A percentile compares a stretch with the other conserved stretches of the same genome.
Conservation (phyloP, 441 rosid species). For the Jatropha podagrica region DNA sequence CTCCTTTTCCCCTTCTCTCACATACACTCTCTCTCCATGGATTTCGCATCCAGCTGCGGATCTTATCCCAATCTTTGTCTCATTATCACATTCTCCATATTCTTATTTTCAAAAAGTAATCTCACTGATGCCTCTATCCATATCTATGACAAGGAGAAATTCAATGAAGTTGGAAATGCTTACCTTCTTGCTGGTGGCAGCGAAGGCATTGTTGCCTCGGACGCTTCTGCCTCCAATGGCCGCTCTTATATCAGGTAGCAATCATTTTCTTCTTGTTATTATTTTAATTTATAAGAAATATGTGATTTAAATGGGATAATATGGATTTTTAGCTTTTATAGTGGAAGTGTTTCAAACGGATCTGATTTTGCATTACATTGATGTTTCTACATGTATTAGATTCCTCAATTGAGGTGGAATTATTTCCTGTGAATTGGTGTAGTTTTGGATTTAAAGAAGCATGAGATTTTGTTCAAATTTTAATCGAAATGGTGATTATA, state of each 20-base stretch:
- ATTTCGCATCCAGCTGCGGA: slow-evolving; percentile 25
- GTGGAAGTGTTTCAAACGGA: background rate
- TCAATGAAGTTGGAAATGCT: slow-evolving; percentile 77
- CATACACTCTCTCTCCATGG: slow-evolving; percentile 38
- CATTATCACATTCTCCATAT: slow-evolving; percentile 21
- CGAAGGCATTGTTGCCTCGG: slow-evolving; percentile 68
- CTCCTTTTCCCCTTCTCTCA: slow-evolving; percentile 20
- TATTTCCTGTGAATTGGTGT: background rate
- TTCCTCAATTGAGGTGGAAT: background rate
- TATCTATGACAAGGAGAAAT: slow-evolving; percentile 53
- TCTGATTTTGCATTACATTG: background rate
- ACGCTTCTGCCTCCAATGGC: slow-evolving; percentile 25
- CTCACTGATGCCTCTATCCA: slow-evolving; percentile 55
- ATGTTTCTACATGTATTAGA: background rate
- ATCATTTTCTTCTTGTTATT: background rate
- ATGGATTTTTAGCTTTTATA: background rate
- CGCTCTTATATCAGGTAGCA: slow-evolving; percentile 61
- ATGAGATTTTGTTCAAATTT: background rate
- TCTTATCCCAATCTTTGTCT: background rate
- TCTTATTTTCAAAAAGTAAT: slow-evolving; percentile 10
- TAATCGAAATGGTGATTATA: background rate
- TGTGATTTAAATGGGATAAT: background rate
- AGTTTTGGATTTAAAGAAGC: background rate
- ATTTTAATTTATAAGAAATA: background rate
- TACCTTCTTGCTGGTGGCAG: slow-evolving; percentile 92